Evolutionary conservation across 2,329 filamentous ascomycete genomes (phyloP), one percentile per base, ranked within the genome.

Genomic region (Incumbomyces delicatus): DNA sequence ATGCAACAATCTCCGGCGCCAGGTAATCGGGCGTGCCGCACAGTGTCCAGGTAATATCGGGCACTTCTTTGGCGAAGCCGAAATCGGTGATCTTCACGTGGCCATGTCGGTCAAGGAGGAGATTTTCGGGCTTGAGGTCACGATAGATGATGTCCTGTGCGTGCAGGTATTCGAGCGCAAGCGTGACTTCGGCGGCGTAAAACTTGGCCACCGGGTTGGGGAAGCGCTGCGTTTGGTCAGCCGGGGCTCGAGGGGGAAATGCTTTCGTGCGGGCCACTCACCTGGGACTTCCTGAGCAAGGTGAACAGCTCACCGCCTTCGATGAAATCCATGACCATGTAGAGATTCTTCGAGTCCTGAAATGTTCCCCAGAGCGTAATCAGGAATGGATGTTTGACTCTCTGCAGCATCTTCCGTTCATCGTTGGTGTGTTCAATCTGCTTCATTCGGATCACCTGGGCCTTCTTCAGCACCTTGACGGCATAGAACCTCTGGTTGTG

Each of bases 271-370:
- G n/a, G n/a, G n/a, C n/a, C n/a, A 68, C 76, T 78, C 78, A 77
- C 90, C 82, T 74, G 81, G 48, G 90, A 96, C 68, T 98, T 96
- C 59, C 92, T 78, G 59, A 98, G 72, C 59, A 98, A 69, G 57
- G 90, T 96, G 66, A 98, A 98, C 46, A 98, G 75, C 73, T 98
- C 92, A 61, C 92, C 92, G 57, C 92, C 92, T 68, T 98, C 92
- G 45, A 98, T 90, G 71, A 98, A 98, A 67, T 98, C 92, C 92
- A 98, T 98, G 60, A 98, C 92, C 92, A 98, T 98, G 77, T 98
- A 98, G 31, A 98, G 73, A 64, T 95, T 96, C 69, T 82, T 88
- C 42, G 82, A 78, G 61, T 98, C 92, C 64, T 96, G 90, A 66
- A 96, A 98, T 8, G 92, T 98, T 49, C 92, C 92, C 92, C 92